Percentiles rank a stretch among this genome's conserved stretches.
Evolutionary conservation across 495 filamentous ascomycete genomes (phyloP).

Genomic region (Monascus purpureus): DNA sequence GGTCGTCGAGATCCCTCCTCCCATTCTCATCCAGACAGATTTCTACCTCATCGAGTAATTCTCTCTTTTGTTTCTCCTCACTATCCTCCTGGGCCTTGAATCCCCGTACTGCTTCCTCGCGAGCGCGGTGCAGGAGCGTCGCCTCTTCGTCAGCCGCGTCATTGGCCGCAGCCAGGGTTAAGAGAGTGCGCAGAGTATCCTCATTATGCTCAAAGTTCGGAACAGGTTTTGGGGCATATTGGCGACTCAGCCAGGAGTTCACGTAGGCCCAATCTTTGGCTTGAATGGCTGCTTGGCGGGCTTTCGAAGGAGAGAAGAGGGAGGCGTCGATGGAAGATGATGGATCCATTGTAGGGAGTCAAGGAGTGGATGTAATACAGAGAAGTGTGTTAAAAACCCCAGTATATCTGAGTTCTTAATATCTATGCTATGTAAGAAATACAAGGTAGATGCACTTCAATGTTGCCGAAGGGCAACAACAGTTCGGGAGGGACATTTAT

Average conservation of each 20-base stretch:
- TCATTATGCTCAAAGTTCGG: conserved; percentile 72
- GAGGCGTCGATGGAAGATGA: conserved; percentile 19
- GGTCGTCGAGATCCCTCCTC: conserved; percentile 20
- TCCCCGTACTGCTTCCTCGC: conserved; percentile 22
- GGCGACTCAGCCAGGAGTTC: conserved; percentile 62
- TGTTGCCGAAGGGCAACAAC: too few species aligned
- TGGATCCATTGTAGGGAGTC: conserved; percentile 1
- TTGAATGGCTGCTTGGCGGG: conserved; percentile 32
- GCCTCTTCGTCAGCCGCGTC: conserved; percentile 71
- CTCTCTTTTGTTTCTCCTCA: conserved; percentile 20
- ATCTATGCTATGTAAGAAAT: too few species aligned
- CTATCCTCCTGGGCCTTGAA: conserved; percentile 19
- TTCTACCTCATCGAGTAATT: conserved; percentile 27
- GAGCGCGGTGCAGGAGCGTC: conserved; percentile 32
- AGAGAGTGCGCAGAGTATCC: conserved; percentile 63
- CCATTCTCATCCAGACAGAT: conserved; percentile 25
- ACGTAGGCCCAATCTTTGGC: conserved; percentile 83
- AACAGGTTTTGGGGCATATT: conserved; percentile 46
- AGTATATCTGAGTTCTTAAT: neutral
- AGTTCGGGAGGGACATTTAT: neutral
- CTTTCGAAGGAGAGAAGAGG: conserved; percentile 32
- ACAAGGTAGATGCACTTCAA: too few species aligned
- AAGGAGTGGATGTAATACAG: neutral
- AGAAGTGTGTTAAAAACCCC: neutral
- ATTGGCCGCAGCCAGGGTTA: conserved; percentile 63